These are phyloP conservation scores for Scheffersomyces lignosus DNA, from an alignment of 805 yeast species.

Conservation along the genomic window DNA sequence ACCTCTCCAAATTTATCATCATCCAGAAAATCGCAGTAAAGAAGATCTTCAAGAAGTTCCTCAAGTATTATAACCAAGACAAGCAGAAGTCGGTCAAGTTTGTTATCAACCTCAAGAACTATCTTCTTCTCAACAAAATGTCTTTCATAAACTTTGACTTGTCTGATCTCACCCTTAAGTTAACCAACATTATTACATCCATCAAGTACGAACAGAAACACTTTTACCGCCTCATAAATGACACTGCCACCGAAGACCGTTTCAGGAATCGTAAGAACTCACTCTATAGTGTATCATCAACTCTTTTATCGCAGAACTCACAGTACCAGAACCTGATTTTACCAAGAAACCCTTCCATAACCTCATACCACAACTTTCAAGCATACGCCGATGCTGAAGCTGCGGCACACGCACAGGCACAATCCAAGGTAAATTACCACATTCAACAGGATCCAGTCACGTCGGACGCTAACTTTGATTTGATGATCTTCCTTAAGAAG, in stretches of 20 bases:
- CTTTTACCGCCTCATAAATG: not conserved
- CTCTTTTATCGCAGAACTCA: not conserved
- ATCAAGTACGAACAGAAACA: constrained; percentile 9
- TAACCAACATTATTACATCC: constrained; percentile 45
- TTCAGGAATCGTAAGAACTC: not conserved
- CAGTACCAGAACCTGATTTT: not conserved
- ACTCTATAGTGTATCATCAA: not conserved
- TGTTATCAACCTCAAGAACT: constrained; percentile 27
- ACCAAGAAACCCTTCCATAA: not conserved
- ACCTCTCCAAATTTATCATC: constrained; percentile 66
- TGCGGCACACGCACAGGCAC: not conserved
- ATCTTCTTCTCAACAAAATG: constrained; percentile 42
- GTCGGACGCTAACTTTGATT: constrained; percentile 28
- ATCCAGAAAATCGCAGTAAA: constrained; percentile 73
- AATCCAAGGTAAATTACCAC: not conserved
- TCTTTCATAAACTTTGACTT: constrained; percentile 65
- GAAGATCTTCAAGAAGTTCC: constrained; percentile 71
- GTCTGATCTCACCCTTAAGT: constrained; percentile 58
- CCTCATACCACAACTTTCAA: not conserved
- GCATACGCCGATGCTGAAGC: not conserved
- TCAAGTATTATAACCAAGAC: constrained; percentile 41
- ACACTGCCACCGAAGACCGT: not conserved
- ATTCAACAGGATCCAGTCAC: not conserved
- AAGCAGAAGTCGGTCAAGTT: constrained; percentile 20
- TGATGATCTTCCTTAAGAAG: constrained; percentile 31